Evolutionary conservation across 306 rosid species (phyloP).

Genomic region (Oxytropis ochrocephala): DNA sequence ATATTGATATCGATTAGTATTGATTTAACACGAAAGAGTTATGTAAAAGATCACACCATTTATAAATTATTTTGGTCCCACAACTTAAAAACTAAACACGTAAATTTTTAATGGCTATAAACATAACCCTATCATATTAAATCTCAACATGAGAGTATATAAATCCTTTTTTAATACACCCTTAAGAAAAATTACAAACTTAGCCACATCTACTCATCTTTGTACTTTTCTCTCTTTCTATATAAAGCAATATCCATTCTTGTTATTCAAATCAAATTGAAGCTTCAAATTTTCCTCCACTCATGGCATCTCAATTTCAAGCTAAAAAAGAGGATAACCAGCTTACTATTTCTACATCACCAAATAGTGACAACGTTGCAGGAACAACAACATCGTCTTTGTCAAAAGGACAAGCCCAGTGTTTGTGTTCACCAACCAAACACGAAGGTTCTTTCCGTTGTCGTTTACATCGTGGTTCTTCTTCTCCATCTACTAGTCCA

Average conservation of each 20-base stretch:
- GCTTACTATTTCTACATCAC: slow-evolving; percentile 43
- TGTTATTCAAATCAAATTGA: not conserved
- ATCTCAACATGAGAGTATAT: too few species aligned
- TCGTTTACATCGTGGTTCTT: slow-evolving; percentile 53
- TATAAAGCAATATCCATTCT: not conserved
- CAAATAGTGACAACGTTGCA: slow-evolving; percentile 33
- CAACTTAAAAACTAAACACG: too few species aligned
- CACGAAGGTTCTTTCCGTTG: slow-evolving; percentile 90
- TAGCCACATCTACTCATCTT: too few species aligned
- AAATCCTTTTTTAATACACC: too few species aligned
- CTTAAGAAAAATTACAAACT: too few species aligned
- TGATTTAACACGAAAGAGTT: too few species aligned
- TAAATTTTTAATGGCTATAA: too few species aligned
- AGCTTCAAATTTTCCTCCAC: not conserved
- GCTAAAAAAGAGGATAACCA: not conserved
- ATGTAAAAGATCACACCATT: too few species aligned
- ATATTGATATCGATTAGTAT: too few species aligned
- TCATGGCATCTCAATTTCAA: slow-evolving; percentile 40
- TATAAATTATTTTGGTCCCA: too few species aligned
- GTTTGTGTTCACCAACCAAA: slow-evolving; percentile 85
- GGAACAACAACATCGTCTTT: slow-evolving; percentile 16
- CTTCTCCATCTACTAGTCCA: slow-evolving; percentile 7
- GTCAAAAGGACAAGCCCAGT: slow-evolving; percentile 61
- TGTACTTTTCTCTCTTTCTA: not conserved
- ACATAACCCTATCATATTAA: too few species aligned